phyloP scores from a whole-genome alignment of 2,329 filamentous ascomycete genomes.

The Tricladium varicosporioides region DNA sequence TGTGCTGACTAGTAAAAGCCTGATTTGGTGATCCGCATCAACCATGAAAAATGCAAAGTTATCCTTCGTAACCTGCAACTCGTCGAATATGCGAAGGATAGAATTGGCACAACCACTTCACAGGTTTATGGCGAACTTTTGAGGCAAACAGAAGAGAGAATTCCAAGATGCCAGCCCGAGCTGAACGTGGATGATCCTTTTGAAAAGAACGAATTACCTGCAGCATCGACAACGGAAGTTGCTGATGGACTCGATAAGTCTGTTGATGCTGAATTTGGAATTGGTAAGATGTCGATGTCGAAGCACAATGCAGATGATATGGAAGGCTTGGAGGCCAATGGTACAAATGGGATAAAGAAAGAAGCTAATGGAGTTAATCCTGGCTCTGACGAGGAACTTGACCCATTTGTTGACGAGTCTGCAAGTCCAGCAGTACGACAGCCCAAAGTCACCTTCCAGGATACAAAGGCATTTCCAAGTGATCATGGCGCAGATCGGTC shows the following conservation, averaged over 20 bases:
- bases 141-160: slow-evolving; percentile 65
- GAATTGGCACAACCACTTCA: slow-evolving; percentile 71
- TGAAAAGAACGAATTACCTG: slow-evolving; percentile 33
- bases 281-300: slow-evolving; percentile 48
- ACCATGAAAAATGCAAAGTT: slow-evolving; percentile 81
- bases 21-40: slow-evolving; percentile 73
- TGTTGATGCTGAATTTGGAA: slow-evolving; percentile 53
- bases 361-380: slow-evolving; percentile 14
- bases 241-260: slow-evolving; percentile 51
- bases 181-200: slow-evolving; percentile 45
- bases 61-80: slow-evolving; percentile 78
- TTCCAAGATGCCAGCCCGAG: slow-evolving; percentile 64
- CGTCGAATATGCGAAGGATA: slow-evolving; percentile 66
- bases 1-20: slow-evolving; percentile 48
- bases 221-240: slow-evolving; percentile 55
- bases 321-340: slow-evolving; percentile 19
- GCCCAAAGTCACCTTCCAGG: slow-evolving; percentile 51
- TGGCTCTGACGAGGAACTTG: slow-evolving; percentile 6
- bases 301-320: slow-evolving; percentile 26
- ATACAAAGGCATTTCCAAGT: slow-evolving; percentile 30
- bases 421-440: slow-evolving; percentile 29
- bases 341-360: slow-evolving; percentile 14
- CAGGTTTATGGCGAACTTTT: slow-evolving; percentile 76
- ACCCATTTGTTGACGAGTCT: slow-evolving; percentile 17
- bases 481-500: slow-evolving; percentile 22